Base-by-base conservation (phyloP, 192 early-diverging fungal species). In the Entomortierella chlamydospora region DNA sequence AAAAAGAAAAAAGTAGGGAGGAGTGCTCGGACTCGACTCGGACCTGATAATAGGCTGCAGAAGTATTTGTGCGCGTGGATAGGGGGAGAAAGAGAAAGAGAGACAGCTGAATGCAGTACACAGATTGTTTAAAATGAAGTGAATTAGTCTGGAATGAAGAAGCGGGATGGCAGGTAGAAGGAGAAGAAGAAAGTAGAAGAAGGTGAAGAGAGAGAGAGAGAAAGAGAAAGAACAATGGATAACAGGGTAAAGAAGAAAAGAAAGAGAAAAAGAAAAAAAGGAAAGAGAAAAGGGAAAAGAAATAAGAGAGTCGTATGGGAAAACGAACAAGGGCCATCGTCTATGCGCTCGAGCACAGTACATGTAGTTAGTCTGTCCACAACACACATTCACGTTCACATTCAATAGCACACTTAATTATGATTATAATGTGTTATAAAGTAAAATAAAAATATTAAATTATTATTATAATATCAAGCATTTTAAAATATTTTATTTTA, bases 221-320 rank as follows among this genome's bases (percentile, higher is more conserved):
- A 43, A 60, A 60, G 57, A 60, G 29, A 43, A 39, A 54, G n/a
- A 29, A 22, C 33, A 42, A 45, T 33, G 8, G 53, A 41, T 53
- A 39, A 28, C 11, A 30, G 39, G 29, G 12, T 2, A 22, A 61
- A 20, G 29, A 61, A 28, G n/a, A 66, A 39, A 39, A 17, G n/a
- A 56, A 5, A 66, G 13, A 39, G n/a, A n/a, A 42, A 54, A 41
- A 52, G 22, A 58, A 26, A 37, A 34, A 62, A 47, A 63, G 66
- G 43, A 68, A 68, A 57, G 49, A 59, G 23, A 37, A 33, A 31
- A 33, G 18, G 15, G 20, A 62, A 30, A 39, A 26, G 54, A 43
- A 59, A 50, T 50, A 47, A n/a, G 28, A 47, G 52, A 53, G 52
- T 50, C 41, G 20, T 34, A 50, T 50, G 37, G 18, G n/a, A 47